Base-by-base conservation (phyloP, 2,329 filamentous ascomycete genomes). In the Penicillium verrucosum region DNA sequence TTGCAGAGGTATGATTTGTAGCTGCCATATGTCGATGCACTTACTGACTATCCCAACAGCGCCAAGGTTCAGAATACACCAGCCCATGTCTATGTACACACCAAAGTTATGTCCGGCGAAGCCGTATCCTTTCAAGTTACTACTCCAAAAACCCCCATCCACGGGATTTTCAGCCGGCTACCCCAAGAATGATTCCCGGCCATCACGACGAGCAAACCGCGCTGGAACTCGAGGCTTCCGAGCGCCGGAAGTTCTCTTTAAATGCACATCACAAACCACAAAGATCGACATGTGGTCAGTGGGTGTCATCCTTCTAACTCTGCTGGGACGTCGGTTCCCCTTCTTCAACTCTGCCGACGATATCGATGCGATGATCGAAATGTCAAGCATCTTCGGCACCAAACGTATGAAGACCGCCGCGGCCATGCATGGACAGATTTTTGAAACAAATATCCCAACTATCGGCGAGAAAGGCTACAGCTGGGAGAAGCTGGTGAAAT, bases 321-420 rank as follows among this genome's bases (percentile, higher is more conserved):
- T 99, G 61, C 80, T 99, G 14, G 93, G 90, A 40, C 89, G 89
- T 55, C 87, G 94, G 4, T 99, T 99, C 68, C 94, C 94, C 1
- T 99, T 99, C 76, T 99, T 99, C 81, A 97, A 99, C 76, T 96
- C 90, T 44, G 89, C 92, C n/a, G 94, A 99, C 72, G 94, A 99
- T 68, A 89, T 99, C 46, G 94, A 99, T 70, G 94, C 94, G 50
- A 89, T 97, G 83, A 93, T 99, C 64, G 94, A 99, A 75, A 95
- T 99, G 64, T 90, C 92, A 36, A 96, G 91, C 57, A 96, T 99
- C 59, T 97, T 97, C 72, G 94, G 94, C 48, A 82, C 82, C 41
- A 87, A 84, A 70, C 86, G 87, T 57, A 97, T 99, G 93, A 89
- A 88, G 69, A 80, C 84, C 34, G 89, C 89, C 3, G 91, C 90